Base-by-base conservation (phyloP, 768 basidiomycete genomes). In the Polyporus arcularius region DNA sequence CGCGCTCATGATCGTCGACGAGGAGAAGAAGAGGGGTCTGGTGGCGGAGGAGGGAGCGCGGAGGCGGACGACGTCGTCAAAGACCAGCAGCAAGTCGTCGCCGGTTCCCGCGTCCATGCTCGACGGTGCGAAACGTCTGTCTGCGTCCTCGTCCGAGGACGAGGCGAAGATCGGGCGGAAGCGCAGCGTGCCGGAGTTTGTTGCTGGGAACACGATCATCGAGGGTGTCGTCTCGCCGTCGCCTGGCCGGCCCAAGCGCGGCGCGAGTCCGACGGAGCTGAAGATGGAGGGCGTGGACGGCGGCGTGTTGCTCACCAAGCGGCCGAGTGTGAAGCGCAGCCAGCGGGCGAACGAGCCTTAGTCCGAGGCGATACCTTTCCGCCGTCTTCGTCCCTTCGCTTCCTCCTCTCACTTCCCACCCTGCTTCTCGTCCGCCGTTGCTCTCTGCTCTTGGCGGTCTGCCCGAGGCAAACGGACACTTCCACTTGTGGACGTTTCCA, bases 1-100 rank as follows among this genome's bases (percentile, higher is more conserved):
- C 7, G 83, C 88, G 15, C 73, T 94, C 74, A 80, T 83, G 80
- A 78, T 94, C 16, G 80, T 89, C 48, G 92, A 93, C 64, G 89
- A 92, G 72, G 86, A 89, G 74, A 79, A 76, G 58, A 78, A 78
- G 68, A 54, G 72, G 46, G 73, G 21, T 26, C 21, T 26, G 21
- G 21, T 26, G 21, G 21, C 21, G 21, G 21, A 26, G 21, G 21
- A 26, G 21, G 21, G 21, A 26, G 21, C 21, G 21, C 21, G 21
- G 21, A 26, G 21, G 21, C 21, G 21, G 21, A 26, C 21, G 21
- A 26, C 21, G 21, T 26, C 21, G 21, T 26, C 21, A 26, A 26
- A 26, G 21, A 2, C 21, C 21, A 26, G 21, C 21, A 26, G 21
- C 28, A 35, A 35, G 35, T 35, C 35, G 35, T 35, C 35, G 35